Conservation (phyloP, 129 eudicot species). For the Centrapalus pauciflorus region DNA sequence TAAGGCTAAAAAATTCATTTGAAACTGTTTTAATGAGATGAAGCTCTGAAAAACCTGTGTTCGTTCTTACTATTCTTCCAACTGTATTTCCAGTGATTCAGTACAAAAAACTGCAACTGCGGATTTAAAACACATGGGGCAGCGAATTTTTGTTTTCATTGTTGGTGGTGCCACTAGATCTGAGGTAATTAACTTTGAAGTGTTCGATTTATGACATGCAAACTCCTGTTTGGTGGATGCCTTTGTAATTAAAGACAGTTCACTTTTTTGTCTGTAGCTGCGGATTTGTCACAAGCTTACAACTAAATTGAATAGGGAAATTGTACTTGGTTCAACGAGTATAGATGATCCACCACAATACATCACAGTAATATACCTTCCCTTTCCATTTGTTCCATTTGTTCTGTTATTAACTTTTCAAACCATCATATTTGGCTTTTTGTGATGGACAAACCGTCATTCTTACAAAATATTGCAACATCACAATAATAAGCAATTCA, state of each 20-base stretch:
- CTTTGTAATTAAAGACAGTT: background rate
- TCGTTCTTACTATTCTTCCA: background rate
- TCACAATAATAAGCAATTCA: background rate
- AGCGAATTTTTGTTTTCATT: slow-evolving; percentile 76
- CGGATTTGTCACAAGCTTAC: slow-evolving; percentile 94
- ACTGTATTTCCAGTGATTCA: slow-evolving; percentile 59
- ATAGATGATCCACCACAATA: slow-evolving; percentile 89
- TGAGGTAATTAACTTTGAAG: slow-evolving; percentile 54
- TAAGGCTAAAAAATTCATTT: background rate
- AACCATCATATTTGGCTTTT: background rate
- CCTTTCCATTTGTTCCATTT: background rate
- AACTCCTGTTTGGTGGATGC: slow-evolving; percentile 2
- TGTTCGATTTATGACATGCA: background rate
- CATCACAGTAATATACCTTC: slow-evolving; percentile 50
- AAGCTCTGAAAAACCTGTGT: background rate
- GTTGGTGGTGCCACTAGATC: slow-evolving; percentile 97
- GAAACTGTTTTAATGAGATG: background rate
- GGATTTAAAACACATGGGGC: slow-evolving; percentile 94
- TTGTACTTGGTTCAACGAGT: slow-evolving; percentile 83
- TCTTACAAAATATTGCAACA: no score
- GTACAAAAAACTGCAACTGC: slow-evolving; percentile 34
- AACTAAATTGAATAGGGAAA: slow-evolving; percentile 81
- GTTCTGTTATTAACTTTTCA: background rate
- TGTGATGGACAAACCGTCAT: background rate
- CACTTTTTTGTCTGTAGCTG: slow-evolving; percentile 38